Base-by-base conservation (phyloP, 78 protist species). In the slime mould (Dictyostelium discoideum) region DNA sequence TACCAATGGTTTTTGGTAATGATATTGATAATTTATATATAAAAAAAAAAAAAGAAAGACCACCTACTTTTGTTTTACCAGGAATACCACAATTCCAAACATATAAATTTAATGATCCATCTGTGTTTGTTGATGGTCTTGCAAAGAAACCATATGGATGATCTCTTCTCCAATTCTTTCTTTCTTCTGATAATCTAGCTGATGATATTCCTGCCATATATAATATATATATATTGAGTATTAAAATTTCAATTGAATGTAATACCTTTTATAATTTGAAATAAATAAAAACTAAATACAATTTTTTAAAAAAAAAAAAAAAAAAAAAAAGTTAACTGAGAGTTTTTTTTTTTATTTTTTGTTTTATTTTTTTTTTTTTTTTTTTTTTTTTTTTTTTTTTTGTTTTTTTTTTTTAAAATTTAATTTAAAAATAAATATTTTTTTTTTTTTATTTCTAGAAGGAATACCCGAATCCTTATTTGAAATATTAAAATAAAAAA, bases 31-130 rank as follows among this genome's bases (percentile, higher is more conserved):
- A 73, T n/a, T 26, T 11, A 72, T 72, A 50, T n/a, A n/a, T n/a
- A 22, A 84, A 32, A 32, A 32, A 32, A 32, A 32, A 32, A 32
- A 32, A 32, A 32, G 1, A 32, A 32, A 1, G 37, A 93, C 92
- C 16, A 85, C 93, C 26, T 77, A 97, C 98, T 84, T 83, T 94
- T 40, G 63, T 67, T 50, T 98, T 97, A 22, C 99, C 99, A 32
- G 99, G 99, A 40, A 98, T 97, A 44, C 98, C 98, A 65, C 98
- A 97, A 14, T 96, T 96, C 99, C 99, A 98, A 37, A 46, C 13
- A 74, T 97, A 42, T 54, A 98, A 40, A 81, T 98, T 93, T 24
- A 90, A 26, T 9, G 94, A 50, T 10, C 98, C 98, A 74, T 96
- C 97, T n/a, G 93, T 32, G 63, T 90, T 84, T 24, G 60, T 87